Conservation (phyloP, 108 stramenopile genomes). For the Fistulifera pelliculosa region DNA sequence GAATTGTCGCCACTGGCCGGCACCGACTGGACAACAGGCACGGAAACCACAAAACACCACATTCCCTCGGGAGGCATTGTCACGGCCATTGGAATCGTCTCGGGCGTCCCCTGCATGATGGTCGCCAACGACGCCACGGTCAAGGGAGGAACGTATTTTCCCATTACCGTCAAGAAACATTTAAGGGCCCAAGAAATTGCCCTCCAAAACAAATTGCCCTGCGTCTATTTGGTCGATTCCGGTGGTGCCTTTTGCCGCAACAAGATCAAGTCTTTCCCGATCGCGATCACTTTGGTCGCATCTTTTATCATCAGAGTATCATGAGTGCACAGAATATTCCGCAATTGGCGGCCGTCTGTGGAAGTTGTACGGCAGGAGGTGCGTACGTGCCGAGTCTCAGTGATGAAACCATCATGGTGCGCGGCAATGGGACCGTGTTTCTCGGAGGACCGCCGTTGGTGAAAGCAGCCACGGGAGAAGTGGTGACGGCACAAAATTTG, state of each 20-base stretch:
- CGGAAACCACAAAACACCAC: constrained; percentile 34
- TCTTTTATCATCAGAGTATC: constrained; percentile 95
- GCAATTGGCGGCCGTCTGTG: constrained; percentile 94
- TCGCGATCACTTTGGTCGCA: constrained; percentile 93
- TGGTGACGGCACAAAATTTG: constrained; percentile 92
- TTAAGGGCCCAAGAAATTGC: constrained; percentile 97
- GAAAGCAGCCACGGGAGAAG: constrained; percentile 94
- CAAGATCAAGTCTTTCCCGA: constrained; percentile 98
- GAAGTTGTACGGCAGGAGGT: constrained; percentile 97
- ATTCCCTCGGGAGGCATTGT: constrained; percentile 92
- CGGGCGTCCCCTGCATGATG: constrained; percentile 87
- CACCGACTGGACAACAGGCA: constrained; percentile 27
- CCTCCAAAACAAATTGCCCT: constrained; percentile 85
- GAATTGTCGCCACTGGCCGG: constrained; percentile 93
- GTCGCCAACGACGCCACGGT: constrained; percentile 99
- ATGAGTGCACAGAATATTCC: constrained; percentile 86
- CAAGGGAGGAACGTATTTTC: constrained; percentile 97
- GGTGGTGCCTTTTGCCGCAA: constrained; percentile 93
- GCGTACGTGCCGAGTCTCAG: constrained; percentile 98
- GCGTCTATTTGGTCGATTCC: constrained; percentile 93
- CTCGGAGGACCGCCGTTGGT: constrained; percentile 99
- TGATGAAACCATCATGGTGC: constrained; percentile 94
- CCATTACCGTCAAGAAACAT: constrained; percentile 99
- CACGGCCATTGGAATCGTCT: constrained; percentile 91
- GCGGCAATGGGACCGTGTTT: constrained; percentile 96